Conservation (phyloP, 2,329 filamentous ascomycete species). For the Aphanoascus verrucosus region DNA sequence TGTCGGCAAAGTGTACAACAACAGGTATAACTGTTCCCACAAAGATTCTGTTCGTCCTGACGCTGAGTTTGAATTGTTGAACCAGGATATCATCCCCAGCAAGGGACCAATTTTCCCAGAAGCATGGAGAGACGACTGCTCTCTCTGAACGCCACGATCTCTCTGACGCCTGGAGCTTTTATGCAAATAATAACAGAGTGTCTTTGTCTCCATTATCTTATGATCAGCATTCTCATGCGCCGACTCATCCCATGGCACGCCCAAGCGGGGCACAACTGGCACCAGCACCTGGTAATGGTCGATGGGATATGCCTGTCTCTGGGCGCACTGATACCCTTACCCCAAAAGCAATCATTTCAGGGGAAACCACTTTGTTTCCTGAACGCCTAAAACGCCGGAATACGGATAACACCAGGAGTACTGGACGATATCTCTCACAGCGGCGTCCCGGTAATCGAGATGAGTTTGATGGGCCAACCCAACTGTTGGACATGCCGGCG, state of each 20-base stretch:
- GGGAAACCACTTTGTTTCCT: slow-evolving; percentile 30
- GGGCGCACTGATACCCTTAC: slow-evolving; percentile 25
- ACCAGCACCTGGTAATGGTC: slow-evolving; percentile 24
- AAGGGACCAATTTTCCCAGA: slow-evolving; percentile 4
- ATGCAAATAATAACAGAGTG: slow-evolving; percentile 7
- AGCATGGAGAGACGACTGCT: not conserved
- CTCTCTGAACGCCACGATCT: slow-evolving; percentile 3
- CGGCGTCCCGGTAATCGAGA: slow-evolving; percentile 66
- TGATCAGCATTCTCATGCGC: slow-evolving; percentile 23
- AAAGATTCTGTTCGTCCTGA: not conserved
- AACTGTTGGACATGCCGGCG: slow-evolving; percentile 64
- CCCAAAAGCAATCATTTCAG: slow-evolving; percentile 26
- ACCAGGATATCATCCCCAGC: slow-evolving; percentile 8
- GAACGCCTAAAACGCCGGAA: slow-evolving; percentile 28
- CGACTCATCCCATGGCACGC: slow-evolving; percentile 24
- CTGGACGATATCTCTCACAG: slow-evolving; percentile 39
- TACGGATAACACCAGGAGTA: slow-evolving; percentile 25
- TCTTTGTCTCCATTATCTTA: slow-evolving; percentile 20
- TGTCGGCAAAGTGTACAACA: not conserved
- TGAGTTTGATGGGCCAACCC: slow-evolving; percentile 80
- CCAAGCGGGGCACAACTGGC: slow-evolving; percentile 24
- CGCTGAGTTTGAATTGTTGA: slow-evolving; percentile 2
- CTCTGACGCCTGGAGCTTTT: slow-evolving; percentile 6
- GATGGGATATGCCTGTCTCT: slow-evolving; percentile 27
- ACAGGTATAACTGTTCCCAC: slow-evolving; percentile 9